These are phyloP conservation scores for Teunomyces panamensis DNA, from an alignment of 805 yeast species.

Conservation along the genomic window DNA sequence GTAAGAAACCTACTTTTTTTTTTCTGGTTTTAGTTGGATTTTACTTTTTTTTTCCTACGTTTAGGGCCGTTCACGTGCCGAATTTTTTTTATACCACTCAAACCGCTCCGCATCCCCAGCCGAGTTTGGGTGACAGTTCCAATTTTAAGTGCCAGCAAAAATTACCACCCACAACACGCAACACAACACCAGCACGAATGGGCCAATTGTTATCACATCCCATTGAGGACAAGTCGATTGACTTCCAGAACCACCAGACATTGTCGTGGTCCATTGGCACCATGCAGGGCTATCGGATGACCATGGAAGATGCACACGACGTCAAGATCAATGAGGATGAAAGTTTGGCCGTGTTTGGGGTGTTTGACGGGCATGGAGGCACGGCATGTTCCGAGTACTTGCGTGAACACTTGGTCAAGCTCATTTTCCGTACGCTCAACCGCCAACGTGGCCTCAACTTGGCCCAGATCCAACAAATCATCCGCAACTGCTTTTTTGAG, in stretches of 20 bases:
- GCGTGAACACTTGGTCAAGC: conserved; percentile 39
- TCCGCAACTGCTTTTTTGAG: conserved; percentile 34
- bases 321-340: conserved; percentile 46
- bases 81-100: background rate
- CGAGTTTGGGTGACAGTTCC: background rate
- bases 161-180: no score
- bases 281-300: conserved; percentile 73
- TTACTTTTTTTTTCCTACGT: no score
- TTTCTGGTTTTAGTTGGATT: no score
- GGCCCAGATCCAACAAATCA: conserved; percentile 16
- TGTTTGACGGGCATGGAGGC: conserved; percentile 86
- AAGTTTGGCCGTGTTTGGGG: conserved; percentile 54
- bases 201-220: conserved; percentile 77
- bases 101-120: background rate
- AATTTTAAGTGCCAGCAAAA: no score
- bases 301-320: conserved; percentile 76
- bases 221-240: conserved; percentile 62
- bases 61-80: background rate
- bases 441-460: conserved; percentile 1
- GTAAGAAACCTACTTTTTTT: no score
- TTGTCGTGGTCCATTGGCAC: conserved; percentile 63
- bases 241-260: conserved; percentile 42
- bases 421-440: conserved; percentile 30
- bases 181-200: conserved; percentile 36
- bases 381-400: conserved; percentile 55